Evolutionary conservation across 106 monocot genomes (phyloP).

Genomic region (Amphibolis antarctica): DNA sequence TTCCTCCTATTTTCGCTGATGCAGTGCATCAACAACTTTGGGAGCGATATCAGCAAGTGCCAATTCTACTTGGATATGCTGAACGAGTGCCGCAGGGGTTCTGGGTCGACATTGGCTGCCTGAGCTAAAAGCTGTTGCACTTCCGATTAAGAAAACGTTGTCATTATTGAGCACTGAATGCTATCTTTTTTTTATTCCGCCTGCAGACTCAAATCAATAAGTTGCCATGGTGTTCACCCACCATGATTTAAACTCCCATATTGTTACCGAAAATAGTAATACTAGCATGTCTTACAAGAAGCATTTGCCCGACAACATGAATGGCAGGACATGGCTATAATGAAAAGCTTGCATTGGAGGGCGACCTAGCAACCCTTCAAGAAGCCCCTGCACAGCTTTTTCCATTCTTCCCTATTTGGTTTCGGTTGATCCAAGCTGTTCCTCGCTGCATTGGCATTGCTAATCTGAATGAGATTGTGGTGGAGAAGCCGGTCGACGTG

Average conservation of each 20-base stretch:
- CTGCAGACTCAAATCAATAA: too few relatives aligned
- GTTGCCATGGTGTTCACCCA: too few relatives aligned
- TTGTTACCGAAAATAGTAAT: too few relatives aligned
- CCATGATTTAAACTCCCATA: too few relatives aligned
- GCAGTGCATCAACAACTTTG: conserved; percentile 74
- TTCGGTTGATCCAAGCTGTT: conserved; percentile 1
- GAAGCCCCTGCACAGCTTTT: conserved; percentile 1
- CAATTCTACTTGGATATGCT: conserved; percentile 94
- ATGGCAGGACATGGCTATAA: too few relatives aligned
- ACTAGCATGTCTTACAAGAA: too few relatives aligned
- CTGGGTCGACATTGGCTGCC: conserved; percentile 18
- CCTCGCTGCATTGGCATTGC: conserved; percentile 2
- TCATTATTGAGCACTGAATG: too few relatives aligned
- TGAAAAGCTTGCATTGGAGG: neutral
- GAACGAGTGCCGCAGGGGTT: conserved; percentile 68
- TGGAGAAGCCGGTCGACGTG: conserved; percentile 49
- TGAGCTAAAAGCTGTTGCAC: neutral
- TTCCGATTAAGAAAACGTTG: too few relatives aligned
- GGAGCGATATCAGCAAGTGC: conserved; percentile 81
- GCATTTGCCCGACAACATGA: too few relatives aligned
- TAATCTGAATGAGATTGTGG: neutral
- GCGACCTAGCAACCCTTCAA: neutral
- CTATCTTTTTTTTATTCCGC: too few relatives aligned
- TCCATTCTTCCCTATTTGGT: conserved; percentile 3
- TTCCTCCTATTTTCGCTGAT: neutral